Percentiles rank a stretch among this genome's conserved stretches.
These are phyloP conservation scores for Bruguiera gymnorhiza DNA, from an alignment of 345 rosid genomes.

Conservation along the genomic window DNA sequence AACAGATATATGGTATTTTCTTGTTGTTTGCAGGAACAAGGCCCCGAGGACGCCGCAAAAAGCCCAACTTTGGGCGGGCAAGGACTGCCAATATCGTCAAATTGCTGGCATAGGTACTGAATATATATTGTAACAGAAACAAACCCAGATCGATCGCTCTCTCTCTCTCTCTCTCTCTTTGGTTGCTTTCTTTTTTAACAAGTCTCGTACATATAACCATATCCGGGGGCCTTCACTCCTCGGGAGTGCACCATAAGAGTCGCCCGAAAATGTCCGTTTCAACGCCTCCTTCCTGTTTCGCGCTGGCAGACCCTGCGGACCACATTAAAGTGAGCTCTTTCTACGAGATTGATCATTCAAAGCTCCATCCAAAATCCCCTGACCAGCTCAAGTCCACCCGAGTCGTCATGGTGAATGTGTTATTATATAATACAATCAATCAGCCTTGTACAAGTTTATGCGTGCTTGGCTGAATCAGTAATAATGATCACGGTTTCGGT, in stretches of 20 bases:
- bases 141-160: too few species aligned
- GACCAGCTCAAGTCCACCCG: slow-evolving; percentile 56
- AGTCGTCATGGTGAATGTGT: slow-evolving; percentile 57
- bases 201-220: too few species aligned
- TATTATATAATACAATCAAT: too few species aligned
- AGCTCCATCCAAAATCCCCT: slow-evolving; percentile 51
- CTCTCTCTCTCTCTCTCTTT: neutral
- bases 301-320: slow-evolving; percentile 39
- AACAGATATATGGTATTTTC: neutral
- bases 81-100: slow-evolving; percentile 12
- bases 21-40: slow-evolving; percentile 15
- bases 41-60: slow-evolving; percentile 19
- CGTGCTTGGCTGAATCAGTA: too few species aligned
- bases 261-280: neutral
- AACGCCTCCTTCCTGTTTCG: neutral
- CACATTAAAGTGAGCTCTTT: slow-evolving; percentile 59
- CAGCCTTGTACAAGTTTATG: too few species aligned
- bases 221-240: neutral
- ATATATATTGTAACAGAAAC: too few species aligned
- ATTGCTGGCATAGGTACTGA: neutral
- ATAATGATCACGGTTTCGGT: neutral
- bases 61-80: slow-evolving; percentile 21
- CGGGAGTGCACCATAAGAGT: neutral
- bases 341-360: slow-evolving; percentile 65
- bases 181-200: neutral